Percentiles rank a stretch among this genome's conserved stretches.
Evolutionary conservation across 805 yeast genomes (phyloP).

Genomic region (Clavispora santaluciae): DNA sequence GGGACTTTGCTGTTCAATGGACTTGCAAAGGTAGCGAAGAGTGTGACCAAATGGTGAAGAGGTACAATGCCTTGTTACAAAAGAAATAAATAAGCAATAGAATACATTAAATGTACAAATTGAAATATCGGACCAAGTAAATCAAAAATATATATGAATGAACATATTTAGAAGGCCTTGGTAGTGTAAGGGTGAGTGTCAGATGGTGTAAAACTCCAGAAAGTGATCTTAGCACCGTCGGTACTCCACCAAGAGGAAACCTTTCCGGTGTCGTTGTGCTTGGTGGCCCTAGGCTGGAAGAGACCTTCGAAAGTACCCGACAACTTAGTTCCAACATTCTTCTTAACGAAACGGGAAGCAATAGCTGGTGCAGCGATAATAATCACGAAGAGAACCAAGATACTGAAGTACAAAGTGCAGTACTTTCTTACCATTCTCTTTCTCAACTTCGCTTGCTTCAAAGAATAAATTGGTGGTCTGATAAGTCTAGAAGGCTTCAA

Average conservation of each 20-base stretch:
- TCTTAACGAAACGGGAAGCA: slow-evolving; percentile 56
- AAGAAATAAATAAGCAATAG: slow-evolving; percentile 1
- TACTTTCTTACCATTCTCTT: slow-evolving; percentile 97
- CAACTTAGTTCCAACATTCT: slow-evolving; percentile 26
- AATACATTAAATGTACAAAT: slow-evolving; percentile 10
- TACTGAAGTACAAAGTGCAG: slow-evolving; percentile 69
- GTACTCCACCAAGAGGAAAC: slow-evolving; percentile 19
- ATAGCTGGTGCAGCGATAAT: slow-evolving; percentile 90
- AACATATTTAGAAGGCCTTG: slow-evolving; percentile 32
- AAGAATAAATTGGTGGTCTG: slow-evolving; percentile 95
- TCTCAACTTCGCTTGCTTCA: slow-evolving; percentile 93
- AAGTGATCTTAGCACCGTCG: slow-evolving; percentile 28
- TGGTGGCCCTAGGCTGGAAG: slow-evolving; percentile 82
- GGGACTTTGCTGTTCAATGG: slow-evolving; percentile 66
- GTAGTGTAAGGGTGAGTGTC: slow-evolving; percentile 53
- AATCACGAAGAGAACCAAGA: slow-evolving; percentile 66
- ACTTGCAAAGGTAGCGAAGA: slow-evolving; percentile 46
- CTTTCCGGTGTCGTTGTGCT: slow-evolving; percentile 79
- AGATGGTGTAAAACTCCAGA: slow-evolving; percentile 51
- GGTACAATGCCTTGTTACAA: background rate
- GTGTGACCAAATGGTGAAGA: slow-evolving; percentile 46
- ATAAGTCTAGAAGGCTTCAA: slow-evolving; percentile 94
- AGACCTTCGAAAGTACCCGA: slow-evolving; percentile 55
- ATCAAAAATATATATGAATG: background rate
- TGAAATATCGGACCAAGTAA: slow-evolving; percentile 3